A percentile compares a stretch with the other conserved stretches of the same genome.
phyloP scores from a whole-genome alignment of 257 asterid genomes.

The Nicotiana otophora region DNA sequence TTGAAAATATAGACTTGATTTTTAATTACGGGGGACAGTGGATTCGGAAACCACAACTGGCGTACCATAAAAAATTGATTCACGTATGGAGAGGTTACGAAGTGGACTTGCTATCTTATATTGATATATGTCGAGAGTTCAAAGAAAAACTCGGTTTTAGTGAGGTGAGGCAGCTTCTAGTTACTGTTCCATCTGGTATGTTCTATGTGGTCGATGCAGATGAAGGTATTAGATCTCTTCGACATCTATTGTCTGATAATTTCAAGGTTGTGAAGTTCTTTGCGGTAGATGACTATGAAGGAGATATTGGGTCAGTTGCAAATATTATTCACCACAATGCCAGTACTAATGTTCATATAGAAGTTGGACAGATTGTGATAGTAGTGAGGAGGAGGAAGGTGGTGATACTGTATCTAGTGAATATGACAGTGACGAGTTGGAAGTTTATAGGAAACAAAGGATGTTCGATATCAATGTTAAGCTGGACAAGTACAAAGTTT shows the following conservation, averaged over 20 bases:
- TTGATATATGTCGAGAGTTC: neutral
- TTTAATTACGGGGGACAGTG: neutral
- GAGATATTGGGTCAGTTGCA: no score
- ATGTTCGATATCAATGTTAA: neutral
- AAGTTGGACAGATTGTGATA: no score
- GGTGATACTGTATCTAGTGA: no score
- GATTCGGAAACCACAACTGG: neutral
- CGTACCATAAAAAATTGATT: neutral
- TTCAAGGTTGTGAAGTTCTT: neutral
- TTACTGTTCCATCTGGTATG: neutral
- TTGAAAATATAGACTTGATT: neutral
- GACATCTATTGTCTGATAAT: neutral
- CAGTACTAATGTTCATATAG: no score
- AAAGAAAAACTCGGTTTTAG: neutral
- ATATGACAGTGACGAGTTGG: neutral
- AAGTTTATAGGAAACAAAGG: neutral
- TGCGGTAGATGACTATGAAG: neutral
- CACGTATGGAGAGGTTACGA: neutral
- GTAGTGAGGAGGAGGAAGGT: no score
- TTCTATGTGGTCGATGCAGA: neutral
- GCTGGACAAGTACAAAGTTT: neutral
- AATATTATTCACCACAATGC: no score
- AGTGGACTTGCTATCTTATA: neutral
- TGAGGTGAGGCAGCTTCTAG: neutral
- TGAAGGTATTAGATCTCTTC: neutral